These are phyloP conservation scores for Chiua virens DNA, from an alignment of 768 basidiomycete genomes.

Conservation along the genomic window DNA sequence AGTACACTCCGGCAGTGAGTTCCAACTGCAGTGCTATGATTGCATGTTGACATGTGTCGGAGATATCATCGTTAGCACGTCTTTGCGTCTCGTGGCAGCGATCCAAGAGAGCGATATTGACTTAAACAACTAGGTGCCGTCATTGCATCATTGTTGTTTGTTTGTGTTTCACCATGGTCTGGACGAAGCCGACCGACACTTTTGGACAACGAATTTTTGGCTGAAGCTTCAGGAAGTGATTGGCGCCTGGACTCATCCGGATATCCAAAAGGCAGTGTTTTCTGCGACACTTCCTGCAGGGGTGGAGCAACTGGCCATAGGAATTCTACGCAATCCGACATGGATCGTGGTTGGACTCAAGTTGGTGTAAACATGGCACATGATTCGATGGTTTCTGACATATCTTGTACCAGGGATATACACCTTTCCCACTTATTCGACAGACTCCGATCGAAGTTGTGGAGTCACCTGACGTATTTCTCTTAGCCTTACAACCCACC, in stretches of 20 bases:
- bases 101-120: constrained; percentile 67
- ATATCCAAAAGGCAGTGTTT: constrained; percentile 85
- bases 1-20: constrained; percentile 61
- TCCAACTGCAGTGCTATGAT: background rate
- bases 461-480: constrained; percentile 80
- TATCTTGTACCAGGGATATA: constrained; percentile 63
- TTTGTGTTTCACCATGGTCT: constrained; percentile 29
- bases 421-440: constrained; percentile 85
- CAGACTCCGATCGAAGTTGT: constrained; percentile 92
- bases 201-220: constrained; percentile 83
- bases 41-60: background rate
- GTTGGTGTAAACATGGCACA: constrained; percentile 44
- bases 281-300: constrained; percentile 92
- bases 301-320: constrained; percentile 84
- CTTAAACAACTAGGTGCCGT: constrained; percentile 62
- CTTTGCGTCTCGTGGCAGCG: constrained; percentile 82
- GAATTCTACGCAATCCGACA: constrained; percentile 81
- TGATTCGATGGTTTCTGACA: constrained; percentile 12
- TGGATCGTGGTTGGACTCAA: constrained; percentile 96
- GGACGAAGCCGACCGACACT: constrained; percentile 93
- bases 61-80: constrained; percentile 94
- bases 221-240: constrained; percentile 89
- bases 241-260: constrained; percentile 65
- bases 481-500: constrained; percentile 86
- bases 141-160: background rate